A percentile compares a stretch with the other conserved stretches of the same genome.
Conservation (phyloP, 371 early-diverging fungal species). For the Mortierella sp. region DNA sequence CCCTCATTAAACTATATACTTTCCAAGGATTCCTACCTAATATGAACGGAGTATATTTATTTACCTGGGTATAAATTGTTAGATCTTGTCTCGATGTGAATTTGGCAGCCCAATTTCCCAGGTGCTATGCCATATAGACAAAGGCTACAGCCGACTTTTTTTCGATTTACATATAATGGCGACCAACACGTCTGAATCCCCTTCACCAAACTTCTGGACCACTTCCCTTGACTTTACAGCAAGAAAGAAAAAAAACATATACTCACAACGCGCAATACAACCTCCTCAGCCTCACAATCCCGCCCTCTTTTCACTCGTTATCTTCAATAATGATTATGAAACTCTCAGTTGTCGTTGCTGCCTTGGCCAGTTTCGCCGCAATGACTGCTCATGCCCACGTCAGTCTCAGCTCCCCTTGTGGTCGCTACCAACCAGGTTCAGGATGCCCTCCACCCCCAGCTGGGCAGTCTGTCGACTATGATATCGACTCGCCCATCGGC, state of each 20-base stretch:
- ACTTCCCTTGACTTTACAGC: neutral
- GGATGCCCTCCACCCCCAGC: slow-evolving; percentile 41
- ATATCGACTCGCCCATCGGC: slow-evolving; percentile 46
- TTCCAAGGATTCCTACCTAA: too few relatives aligned
- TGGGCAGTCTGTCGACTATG: slow-evolving; percentile 51
- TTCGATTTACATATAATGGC: neutral
- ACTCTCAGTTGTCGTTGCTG: slow-evolving; percentile 23
- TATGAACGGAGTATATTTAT: too few relatives aligned
- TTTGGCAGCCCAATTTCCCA: too few relatives aligned
- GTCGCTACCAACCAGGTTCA: slow-evolving; percentile 21
- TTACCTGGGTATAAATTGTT: too few relatives aligned
- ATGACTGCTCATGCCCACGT: slow-evolving; percentile 36
- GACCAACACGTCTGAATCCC: neutral
- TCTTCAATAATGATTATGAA: slow-evolving; percentile 6
- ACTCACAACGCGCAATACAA: neutral
- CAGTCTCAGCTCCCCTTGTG: slow-evolving; percentile 19
- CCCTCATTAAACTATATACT: too few relatives aligned
- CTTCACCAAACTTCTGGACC: slow-evolving; percentile 1
- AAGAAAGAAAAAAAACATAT: neutral
- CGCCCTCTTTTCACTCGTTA: neutral
- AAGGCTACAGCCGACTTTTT: too few relatives aligned
- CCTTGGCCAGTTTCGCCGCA: slow-evolving; percentile 26
- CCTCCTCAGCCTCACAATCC: neutral
- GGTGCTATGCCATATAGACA: too few relatives aligned
- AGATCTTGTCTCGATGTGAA: too few relatives aligned